Evolutionary conservation across 345 rosid species (phyloP).

Genomic region (Leavenworthia alabamica): DNA sequence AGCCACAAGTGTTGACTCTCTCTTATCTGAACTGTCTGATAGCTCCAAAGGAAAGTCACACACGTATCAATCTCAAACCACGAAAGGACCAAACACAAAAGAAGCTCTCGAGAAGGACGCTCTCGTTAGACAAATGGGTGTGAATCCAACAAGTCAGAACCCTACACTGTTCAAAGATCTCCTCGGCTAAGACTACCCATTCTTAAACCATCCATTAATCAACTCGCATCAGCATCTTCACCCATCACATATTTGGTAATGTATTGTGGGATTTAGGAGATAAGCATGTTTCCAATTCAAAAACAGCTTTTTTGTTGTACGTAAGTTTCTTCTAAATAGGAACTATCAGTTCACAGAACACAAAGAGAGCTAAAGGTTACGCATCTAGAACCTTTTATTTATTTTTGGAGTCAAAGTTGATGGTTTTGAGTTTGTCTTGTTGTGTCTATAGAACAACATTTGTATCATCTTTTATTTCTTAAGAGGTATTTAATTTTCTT

Average conservation of each 20-base stretch:
- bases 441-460: constrained; percentile 25
- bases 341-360: constrained; percentile 17
- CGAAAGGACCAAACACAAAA: constrained; percentile 65
- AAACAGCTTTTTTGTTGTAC: constrained; percentile 28
- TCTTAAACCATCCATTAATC: background rate
- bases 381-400: background rate
- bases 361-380: constrained; percentile 1
- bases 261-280: background rate
- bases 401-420: constrained; percentile 22
- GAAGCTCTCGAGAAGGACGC: constrained; percentile 84
- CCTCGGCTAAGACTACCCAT: constrained; percentile 62
- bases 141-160: constrained; percentile 69
- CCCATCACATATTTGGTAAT: constrained; percentile 17
- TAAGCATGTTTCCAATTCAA: constrained; percentile 14
- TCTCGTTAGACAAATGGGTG: constrained; percentile 90
- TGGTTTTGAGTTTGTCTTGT: constrained; percentile 24
- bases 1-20: constrained; percentile 22
- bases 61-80: constrained; percentile 23
- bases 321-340: constrained; percentile 20
- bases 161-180: constrained; percentile 87
- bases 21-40: constrained; percentile 29
- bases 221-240: background rate
- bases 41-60: constrained; percentile 24
- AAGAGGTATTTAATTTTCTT: background rate
- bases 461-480: constrained; percentile 6